Evolutionary conservation across 2,329 filamentous ascomycete genomes (phyloP), one percentile per base, ranked within the genome.

Genomic region (Sphaerulina vaccinii): DNA sequence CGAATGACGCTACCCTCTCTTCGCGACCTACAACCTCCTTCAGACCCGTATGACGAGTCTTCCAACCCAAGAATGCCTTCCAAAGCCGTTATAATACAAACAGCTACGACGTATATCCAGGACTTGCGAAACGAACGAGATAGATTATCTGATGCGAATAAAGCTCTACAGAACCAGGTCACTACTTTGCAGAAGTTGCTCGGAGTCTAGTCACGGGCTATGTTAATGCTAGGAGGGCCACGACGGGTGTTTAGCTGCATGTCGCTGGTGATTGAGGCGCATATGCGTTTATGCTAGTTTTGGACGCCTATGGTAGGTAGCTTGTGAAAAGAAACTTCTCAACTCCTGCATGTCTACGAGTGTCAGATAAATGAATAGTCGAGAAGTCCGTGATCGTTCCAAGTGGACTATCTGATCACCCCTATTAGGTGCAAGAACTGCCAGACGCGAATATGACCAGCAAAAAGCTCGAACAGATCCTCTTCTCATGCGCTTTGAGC

Each of bases 61-160:
- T 46, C 54, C 16, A 47, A 46, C 7, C 55, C 58, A n/a, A 49
- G 58, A 8, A 58, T 58, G 56, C 62, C 62, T 8, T 71, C 70
- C 57, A 76, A 75, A 60, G 73, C 73, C n/a, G 71, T 74, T 27
- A 72, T 76, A 43, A 66, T 76, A 22, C 70, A 71, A 16, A 73
- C 70, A 2, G 73, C 74, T 6, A 73, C 72, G n/a, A 69, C 70
- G 2, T 72, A 75, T 59, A 75, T 76, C 65, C 71, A 73, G 59
- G 70, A 73, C 51, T 68, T 73, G 59, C 71, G 74, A 57, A 71
- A 70, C 36, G 72, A 75, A 50, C 72, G 71, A 59, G 67, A 68
- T 55, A 61, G 62, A 15, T 49, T 73, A 5, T 62, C 65, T 1
- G 68, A 72, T 7, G 71, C 73, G 51, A 73, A 73, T 33, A 64